Evolutionary conservation across 805 yeast genomes (phyloP).

Genomic region (Ogataea haglerorum): DNA sequence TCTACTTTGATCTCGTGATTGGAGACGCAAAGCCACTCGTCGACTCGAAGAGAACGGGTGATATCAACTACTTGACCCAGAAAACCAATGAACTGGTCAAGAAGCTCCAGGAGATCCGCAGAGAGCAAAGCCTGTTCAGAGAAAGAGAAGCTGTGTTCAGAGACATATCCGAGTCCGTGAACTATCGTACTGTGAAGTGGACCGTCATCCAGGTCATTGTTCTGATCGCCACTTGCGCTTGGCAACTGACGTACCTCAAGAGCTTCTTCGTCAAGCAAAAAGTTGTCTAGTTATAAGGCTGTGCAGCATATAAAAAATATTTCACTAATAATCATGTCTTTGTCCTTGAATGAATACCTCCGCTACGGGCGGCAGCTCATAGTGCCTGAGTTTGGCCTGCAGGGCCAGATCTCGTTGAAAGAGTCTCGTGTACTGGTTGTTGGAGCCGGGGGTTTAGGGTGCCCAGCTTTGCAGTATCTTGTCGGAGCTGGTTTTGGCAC

Average conservation of each 20-base stretch:
- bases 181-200: slow-evolving; percentile 71
- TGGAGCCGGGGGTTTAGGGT: slow-evolving; percentile 97
- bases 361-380: slow-evolving; percentile 95
- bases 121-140: slow-evolving; percentile 66
- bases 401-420: slow-evolving; percentile 59
- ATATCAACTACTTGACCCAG: slow-evolving; percentile 52
- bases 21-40: slow-evolving; percentile 62
- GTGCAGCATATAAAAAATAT: slow-evolving; percentile 5
- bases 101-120: slow-evolving; percentile 56
- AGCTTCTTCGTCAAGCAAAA: slow-evolving; percentile 78
- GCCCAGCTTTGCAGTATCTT: slow-evolving; percentile 82
- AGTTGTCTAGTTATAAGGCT: slow-evolving; percentile 41
- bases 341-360: slow-evolving; percentile 59
- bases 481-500: slow-evolving; percentile 86
- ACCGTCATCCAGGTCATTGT: slow-evolving; percentile 63
- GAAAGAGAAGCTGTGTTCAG: slow-evolving; percentile 73
- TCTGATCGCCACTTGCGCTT: slow-evolving; percentile 62
- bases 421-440: slow-evolving; percentile 63
- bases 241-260: slow-evolving; percentile 73
- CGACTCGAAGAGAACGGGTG: slow-evolving; percentile 64
- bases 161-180: slow-evolving; percentile 67
- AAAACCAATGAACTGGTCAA: slow-evolving; percentile 53
- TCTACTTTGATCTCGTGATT: slow-evolving; percentile 64
- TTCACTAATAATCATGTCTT: slow-evolving; percentile 1
- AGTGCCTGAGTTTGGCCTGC: slow-evolving; percentile 69